Evolutionary conservation across 768 basidiomycete species (phyloP).

Genomic region (Psilocybe sp.): DNA sequence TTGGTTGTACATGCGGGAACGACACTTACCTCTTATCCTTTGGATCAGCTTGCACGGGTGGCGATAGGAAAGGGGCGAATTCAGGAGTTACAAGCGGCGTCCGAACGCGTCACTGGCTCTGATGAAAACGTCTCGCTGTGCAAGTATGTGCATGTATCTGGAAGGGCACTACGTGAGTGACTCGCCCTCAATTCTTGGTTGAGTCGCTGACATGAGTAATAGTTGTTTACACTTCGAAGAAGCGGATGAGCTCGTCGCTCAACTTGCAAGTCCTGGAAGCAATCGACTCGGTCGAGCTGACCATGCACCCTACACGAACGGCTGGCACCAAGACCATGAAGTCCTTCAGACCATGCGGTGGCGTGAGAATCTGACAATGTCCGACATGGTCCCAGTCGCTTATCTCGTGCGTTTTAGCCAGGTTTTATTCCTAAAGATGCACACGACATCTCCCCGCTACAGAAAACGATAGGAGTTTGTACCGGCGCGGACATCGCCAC

Average conservation of each 20-base stretch:
- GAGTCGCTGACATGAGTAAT: background rate
- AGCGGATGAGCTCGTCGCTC: conserved; percentile 51
- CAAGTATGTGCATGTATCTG: conserved; percentile 49
- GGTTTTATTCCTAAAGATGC: conserved; percentile 73
- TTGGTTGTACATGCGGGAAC: conserved; percentile 64
- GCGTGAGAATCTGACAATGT: conserved; percentile 39
- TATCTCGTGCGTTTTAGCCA: conserved; percentile 34
- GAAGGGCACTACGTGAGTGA: conserved; percentile 54
- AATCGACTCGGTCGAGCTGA: conserved; percentile 34
- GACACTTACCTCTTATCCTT: conserved; percentile 61
- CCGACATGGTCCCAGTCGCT: conserved; percentile 1
- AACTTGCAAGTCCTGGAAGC: conserved; percentile 61
- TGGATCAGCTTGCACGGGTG: conserved; percentile 66
- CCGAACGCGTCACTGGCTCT: conserved; percentile 58
- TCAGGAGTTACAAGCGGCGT: conserved; percentile 49
- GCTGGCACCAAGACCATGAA: conserved; percentile 19
- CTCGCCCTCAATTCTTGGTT: background rate
- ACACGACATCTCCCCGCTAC: conserved; percentile 54
- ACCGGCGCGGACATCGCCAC: conserved; percentile 65
- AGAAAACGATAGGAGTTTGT: conserved; percentile 63
- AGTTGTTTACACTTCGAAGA: conserved; percentile 74
- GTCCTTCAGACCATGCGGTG: conserved; percentile 63
- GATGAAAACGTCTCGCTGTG: conserved; percentile 61
- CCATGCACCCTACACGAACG: conserved; percentile 32
- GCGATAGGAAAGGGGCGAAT: conserved; percentile 45